These are phyloP conservation scores for Annona squamosa DNA, from an alignment of 164 flowering plant genomes.

Conservation along the genomic window DNA sequence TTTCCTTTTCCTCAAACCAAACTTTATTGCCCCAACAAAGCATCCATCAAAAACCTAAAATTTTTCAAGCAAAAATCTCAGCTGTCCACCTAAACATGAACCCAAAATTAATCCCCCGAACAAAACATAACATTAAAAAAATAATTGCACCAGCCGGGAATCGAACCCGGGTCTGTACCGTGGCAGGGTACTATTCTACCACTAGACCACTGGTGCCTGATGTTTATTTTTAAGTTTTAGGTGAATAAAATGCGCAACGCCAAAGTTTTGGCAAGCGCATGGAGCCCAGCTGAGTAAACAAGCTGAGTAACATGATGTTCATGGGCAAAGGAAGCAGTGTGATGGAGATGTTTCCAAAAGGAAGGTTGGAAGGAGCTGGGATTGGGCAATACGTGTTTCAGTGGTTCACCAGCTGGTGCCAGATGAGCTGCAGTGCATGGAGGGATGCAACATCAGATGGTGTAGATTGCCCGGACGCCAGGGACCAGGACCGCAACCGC, in stretches of 20 bases:
- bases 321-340: constrained; percentile 8
- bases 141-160: constrained; percentile 87
- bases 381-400: constrained; percentile 10
- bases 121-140: no score
- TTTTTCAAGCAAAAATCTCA: no score
- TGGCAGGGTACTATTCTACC: constrained; percentile 99
- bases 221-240: background rate
- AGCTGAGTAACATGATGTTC: constrained; percentile 8
- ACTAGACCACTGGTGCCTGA: constrained; percentile 90
- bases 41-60: no score
- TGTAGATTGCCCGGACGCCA: background rate
- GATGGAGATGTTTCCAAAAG: constrained; percentile 8
- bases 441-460: background rate
- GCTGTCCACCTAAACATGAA: no score
- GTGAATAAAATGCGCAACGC: constrained; percentile 5
- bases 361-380: constrained; percentile 11
- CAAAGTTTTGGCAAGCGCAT: constrained; percentile 6
- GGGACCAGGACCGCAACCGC: background rate
- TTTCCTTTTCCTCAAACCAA: no score
- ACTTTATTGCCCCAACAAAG: no score
- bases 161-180: constrained; percentile 99
- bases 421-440: constrained; percentile 9
- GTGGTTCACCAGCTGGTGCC: constrained; percentile 8
- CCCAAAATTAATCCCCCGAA: no score
- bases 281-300: constrained; percentile 5